Percentiles rank a stretch among this genome's conserved stretches.
Conservation (phyloP, 2,329 filamentous ascomycete genomes). For the Coniella vitis region DNA sequence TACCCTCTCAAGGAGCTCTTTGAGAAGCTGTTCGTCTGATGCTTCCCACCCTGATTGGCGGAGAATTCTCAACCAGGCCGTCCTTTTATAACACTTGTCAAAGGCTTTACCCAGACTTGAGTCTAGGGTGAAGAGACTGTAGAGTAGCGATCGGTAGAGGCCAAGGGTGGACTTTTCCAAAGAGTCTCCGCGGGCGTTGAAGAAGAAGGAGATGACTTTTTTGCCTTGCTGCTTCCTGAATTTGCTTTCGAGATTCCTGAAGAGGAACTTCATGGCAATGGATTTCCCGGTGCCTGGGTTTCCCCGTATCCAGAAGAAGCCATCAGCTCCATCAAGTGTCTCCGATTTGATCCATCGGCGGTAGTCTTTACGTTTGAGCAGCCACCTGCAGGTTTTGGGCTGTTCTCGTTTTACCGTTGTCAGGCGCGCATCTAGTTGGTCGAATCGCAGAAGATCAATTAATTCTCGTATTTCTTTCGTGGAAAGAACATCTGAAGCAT, state of each 20-base stretch:
- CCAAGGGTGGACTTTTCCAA: slow-evolving; percentile 39
- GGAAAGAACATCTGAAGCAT: background rate
- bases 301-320: slow-evolving; percentile 41
- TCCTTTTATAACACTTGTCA: slow-evolving; percentile 15
- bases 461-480: slow-evolving; percentile 8
- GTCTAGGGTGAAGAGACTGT: slow-evolving; percentile 34
- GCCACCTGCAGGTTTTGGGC: slow-evolving; percentile 33
- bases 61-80: background rate
- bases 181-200: slow-evolving; percentile 36
- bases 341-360: slow-evolving; percentile 29
- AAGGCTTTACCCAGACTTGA: slow-evolving; percentile 29
- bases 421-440: slow-evolving; percentile 31
- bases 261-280: slow-evolving; percentile 37
- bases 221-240: slow-evolving; percentile 16
- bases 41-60: background rate
- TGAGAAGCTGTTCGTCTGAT: slow-evolving; percentile 17
- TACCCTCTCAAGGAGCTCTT: slow-evolving; percentile 20
- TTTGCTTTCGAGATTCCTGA: slow-evolving; percentile 2
- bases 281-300: slow-evolving; percentile 41
- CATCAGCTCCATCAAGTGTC: slow-evolving; percentile 25
- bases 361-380: slow-evolving; percentile 28
- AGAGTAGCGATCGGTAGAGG: slow-evolving; percentile 43
- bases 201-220: slow-evolving; percentile 38
- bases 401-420: slow-evolving; percentile 30
- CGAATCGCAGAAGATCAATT: slow-evolving; percentile 30